Base-by-base conservation (phyloP, 129 eudicot genomes). In the Flaveria linearis region DNA sequence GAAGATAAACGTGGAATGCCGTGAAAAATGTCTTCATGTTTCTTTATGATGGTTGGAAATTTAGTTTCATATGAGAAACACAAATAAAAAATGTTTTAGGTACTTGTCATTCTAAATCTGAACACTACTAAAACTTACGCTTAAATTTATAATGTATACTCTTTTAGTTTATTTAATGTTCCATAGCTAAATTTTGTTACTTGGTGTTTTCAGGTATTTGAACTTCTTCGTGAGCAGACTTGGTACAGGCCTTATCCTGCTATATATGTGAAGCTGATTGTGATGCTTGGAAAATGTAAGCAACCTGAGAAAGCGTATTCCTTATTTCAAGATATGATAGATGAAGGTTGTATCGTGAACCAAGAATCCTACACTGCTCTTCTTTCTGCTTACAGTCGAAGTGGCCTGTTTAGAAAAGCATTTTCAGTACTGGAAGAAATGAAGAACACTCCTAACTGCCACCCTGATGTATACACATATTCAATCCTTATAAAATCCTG, bases 271-370 rank as follows among this genome's bases (percentile, higher is more conserved):
- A 94, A 94, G 86, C 78, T 94, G 67, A 89, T 94, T 42, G 96
- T 91, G 80, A 94, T 94, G 98, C 97, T 94, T 56, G 98, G 98
- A 62, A 94, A 94, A 83, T 91, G 98, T 68, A 94, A 88, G 87
- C 96, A 94, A 86, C 98, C 97, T 6, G 88, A 88, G 84, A 94
- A 87, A 80, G 98, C 98, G 17, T 86, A 79, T 42, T 81, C 85
- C 15, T 77, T 94, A 14, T 94, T 88, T 81, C 86, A 87, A 63
- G 88, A 81, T 63, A 91, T 94, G 97, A 71, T 86, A 63, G 96
- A 88, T 72, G 98, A 94, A 84, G 98, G 98, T 20, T 91, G 97
- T 82, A 70, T 73, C 26, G 86, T 82, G 65, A 86, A 84, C 75
- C 90, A 76, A 72, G 98, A 87, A 70, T 84, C 91, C 20, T 94